phyloP scores from a whole-genome alignment of 2,329 filamentous ascomycete species.

The Tolypocladium nubicola region DNA sequence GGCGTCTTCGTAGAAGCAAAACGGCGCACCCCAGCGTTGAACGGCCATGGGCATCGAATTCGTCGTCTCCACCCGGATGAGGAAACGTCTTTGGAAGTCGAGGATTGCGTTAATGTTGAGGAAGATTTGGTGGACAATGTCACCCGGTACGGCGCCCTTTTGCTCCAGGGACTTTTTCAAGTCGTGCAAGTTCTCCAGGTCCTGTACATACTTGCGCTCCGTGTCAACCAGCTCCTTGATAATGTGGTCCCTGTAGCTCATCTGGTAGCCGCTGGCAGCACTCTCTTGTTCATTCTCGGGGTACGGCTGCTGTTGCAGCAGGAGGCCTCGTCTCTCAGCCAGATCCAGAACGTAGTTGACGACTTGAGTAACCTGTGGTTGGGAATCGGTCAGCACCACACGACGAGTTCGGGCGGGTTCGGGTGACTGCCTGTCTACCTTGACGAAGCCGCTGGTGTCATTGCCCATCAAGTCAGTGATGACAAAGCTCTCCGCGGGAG shows the following conservation, averaged over 20 bases:
- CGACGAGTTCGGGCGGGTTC: not conserved
- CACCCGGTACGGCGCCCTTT: conserved; percentile 77
- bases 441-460: conserved; percentile 95
- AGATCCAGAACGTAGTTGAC: conserved; percentile 88
- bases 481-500: conserved; percentile 77
- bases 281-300: conserved; percentile 41
- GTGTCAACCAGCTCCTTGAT: conserved; percentile 87
- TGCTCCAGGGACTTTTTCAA: conserved; percentile 86
- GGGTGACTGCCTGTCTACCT: conserved; percentile 43
- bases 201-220: conserved; percentile 95
- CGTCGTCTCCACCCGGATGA: conserved; percentile 92
- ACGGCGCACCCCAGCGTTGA: conserved; percentile 94
- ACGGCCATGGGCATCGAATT: conserved; percentile 67
- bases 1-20: conserved; percentile 71
- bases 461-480: conserved; percentile 85
- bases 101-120: conserved; percentile 90
- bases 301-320: conserved; percentile 51
- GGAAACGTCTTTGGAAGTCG: conserved; percentile 88
- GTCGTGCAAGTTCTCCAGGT: conserved; percentile 86
- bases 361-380: conserved; percentile 61
- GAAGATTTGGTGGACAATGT: conserved; percentile 89
- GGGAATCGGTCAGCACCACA: not conserved
- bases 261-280: conserved; percentile 47
- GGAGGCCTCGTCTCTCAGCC: conserved; percentile 65
- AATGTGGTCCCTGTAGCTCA: conserved; percentile 73